Evolutionary conservation across 345 rosid genomes (phyloP).

Genomic region (Zanthoxylum bungeanum): DNA sequence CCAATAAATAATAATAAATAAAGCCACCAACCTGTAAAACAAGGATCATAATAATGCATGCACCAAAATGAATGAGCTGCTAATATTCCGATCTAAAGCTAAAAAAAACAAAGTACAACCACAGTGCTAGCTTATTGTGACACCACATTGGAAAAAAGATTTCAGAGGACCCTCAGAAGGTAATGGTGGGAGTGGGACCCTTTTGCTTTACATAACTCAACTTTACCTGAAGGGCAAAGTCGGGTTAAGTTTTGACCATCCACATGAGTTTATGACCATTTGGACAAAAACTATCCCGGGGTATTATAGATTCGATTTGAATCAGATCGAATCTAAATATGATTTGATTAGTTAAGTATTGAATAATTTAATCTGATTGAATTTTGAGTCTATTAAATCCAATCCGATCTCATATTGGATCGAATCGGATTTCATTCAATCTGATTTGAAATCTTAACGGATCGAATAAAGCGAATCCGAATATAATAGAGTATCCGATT

Average conservation of each 20-base stretch:
- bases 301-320: too few relatives aligned
- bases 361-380: too few relatives aligned
- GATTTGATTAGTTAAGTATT: too few relatives aligned
- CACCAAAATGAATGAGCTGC: constrained; percentile 5
- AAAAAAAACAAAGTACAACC: background rate
- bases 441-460: too few relatives aligned
- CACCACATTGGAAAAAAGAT: background rate
- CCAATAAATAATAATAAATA: background rate
- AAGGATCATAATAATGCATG: background rate
- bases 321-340: too few relatives aligned
- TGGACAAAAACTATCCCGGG: background rate
- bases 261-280: constrained; percentile 35
- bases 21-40: background rate
- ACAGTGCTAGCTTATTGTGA: background rate
- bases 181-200: too few relatives aligned
- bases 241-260: constrained; percentile 17
- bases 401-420: too few relatives aligned
- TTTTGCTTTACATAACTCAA: background rate
- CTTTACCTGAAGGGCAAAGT: background rate
- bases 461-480: too few relatives aligned
- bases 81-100: background rate
- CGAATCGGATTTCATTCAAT: too few relatives aligned
- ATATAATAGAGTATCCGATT: too few relatives aligned
- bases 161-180: background rate
- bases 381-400: too few relatives aligned